Conservation (phyloP, 1,139 yeast species). For the Blastobotrys aristatus region DNA sequence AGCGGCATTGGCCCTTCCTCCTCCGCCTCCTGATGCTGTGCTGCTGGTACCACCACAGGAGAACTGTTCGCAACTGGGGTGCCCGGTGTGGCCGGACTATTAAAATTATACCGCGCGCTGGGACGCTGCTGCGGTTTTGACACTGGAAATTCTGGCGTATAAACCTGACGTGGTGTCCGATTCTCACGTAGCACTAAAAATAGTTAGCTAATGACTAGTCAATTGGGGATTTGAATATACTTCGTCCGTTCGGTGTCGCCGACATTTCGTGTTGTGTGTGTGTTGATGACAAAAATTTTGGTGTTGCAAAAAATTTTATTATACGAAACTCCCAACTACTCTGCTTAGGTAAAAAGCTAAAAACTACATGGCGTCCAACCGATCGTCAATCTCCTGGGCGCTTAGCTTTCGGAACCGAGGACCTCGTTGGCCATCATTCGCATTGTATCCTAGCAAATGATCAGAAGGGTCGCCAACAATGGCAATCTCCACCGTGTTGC, state of each 20-base stretch:
- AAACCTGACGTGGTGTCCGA: slow-evolving; percentile 16
- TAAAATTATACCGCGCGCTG: slow-evolving; percentile 8
- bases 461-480: slow-evolving; percentile 82
- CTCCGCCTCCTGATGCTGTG: neutral
- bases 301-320: neutral
- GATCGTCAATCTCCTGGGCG: slow-evolving; percentile 90
- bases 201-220: no score
- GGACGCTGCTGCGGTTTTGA: slow-evolving; percentile 15
- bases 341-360: no score
- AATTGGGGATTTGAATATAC: no score
- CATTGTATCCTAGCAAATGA: slow-evolving; percentile 75
- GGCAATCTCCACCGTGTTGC: slow-evolving; percentile 91
- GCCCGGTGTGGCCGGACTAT: slow-evolving; percentile 9
- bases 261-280: slow-evolving; percentile 2
- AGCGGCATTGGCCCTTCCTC: slow-evolving; percentile 26
- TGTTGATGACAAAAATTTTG: neutral
- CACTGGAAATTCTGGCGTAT: slow-evolving; percentile 16
- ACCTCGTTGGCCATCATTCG: slow-evolving; percentile 69
- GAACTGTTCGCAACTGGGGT: neutral
- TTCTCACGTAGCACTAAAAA: slow-evolving; percentile 17
- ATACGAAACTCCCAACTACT: neutral
- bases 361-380: slow-evolving; percentile 84
- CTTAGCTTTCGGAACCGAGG: slow-evolving; percentile 84
- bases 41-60: neutral
- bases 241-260: slow-evolving; percentile 10